Evolutionary conservation across 2,329 filamentous ascomycete species (phyloP), one percentile per base, ranked within the genome.

Genomic region (Sporothrix curviconia): DNA sequence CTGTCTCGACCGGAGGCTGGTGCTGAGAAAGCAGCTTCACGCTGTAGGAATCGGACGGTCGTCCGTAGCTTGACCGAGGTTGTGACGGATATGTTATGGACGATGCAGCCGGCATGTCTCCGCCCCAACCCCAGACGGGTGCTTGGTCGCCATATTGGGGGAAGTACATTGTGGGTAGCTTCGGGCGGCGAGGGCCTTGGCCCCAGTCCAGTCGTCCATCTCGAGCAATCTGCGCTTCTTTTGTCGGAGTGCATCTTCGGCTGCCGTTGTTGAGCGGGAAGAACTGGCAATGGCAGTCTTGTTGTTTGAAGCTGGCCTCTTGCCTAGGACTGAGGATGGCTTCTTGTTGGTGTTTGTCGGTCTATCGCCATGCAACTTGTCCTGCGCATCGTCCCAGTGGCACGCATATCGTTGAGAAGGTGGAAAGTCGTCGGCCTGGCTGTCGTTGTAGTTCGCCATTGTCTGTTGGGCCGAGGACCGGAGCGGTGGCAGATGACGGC

Each of bases 131-230:
- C 61, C 60, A 63, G 14, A 40, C 56, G 0, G 58, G 58, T 1
- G 55, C 57, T 5, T 61, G 36, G 0, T 53, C 11, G 32, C 37
- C 40, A 6, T 36, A 22, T 7, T 32, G 42, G 2, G 40, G 42
- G 24, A 63, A 63, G 1, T 44, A 30, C 2, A 63, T 60, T 7
- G 37, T 19, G 8, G 59, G 52, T 1, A 60, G 60, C 36, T 44
- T 49, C 34, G 14, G 37, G 5, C 52, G 11, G 22, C 34, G 8
- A 51, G 34, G 15, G 15, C 7, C 52, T 58, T 54, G 17, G 55
- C 56, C 0, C 61, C 61, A 1, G 60, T 60, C 61, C 61, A 63
- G 57, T 63, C 61, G 17, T 63, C 61, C 60, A 60, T 60, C 12
- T 30, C 43, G 15, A 63, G n/a, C 14, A 61, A n/a, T 4, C 28